Conservation (phyloP, 176 grass and related monocot genomes). For the Coix lacrymajobi region DNA sequence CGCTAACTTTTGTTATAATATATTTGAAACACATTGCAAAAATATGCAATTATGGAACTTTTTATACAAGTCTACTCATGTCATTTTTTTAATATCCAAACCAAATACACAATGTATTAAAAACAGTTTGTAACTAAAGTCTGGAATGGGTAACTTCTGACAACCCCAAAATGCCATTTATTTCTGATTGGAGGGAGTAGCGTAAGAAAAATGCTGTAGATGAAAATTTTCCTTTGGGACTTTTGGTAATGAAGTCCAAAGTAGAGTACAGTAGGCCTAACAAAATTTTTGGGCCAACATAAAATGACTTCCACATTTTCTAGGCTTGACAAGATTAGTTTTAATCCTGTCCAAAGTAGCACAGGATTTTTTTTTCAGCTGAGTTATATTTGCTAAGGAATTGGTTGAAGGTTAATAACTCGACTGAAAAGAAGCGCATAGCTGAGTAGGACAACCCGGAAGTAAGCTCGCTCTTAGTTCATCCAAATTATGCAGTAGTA, state of each 20-base stretch:
- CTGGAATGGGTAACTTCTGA: not conserved
- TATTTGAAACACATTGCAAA: not conserved
- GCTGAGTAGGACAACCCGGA: not conserved
- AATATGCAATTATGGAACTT: not conserved
- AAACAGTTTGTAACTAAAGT: not conserved
- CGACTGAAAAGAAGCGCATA: not conserved
- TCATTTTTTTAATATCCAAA: not conserved
- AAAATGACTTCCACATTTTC: not conserved
- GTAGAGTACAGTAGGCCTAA: not conserved
- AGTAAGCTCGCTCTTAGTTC: not conserved
- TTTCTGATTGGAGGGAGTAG: not conserved
- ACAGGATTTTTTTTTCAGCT: not conserved
- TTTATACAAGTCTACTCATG: not conserved
- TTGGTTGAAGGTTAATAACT: not conserved
- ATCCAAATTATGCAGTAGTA: not conserved
- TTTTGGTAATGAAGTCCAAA: not conserved
- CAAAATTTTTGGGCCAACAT: not conserved
- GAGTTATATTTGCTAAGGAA: not conserved
- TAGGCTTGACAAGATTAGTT: not conserved
- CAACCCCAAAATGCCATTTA: not conserved
- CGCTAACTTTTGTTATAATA: not conserved
- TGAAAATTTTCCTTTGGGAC: not conserved
- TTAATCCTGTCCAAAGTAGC: not conserved
- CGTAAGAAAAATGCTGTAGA: slow-evolving; percentile 7
- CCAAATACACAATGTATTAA: not conserved